Evolutionary conservation across 257 asterid species (phyloP).

Genomic region (Scutellaria minor): DNA sequence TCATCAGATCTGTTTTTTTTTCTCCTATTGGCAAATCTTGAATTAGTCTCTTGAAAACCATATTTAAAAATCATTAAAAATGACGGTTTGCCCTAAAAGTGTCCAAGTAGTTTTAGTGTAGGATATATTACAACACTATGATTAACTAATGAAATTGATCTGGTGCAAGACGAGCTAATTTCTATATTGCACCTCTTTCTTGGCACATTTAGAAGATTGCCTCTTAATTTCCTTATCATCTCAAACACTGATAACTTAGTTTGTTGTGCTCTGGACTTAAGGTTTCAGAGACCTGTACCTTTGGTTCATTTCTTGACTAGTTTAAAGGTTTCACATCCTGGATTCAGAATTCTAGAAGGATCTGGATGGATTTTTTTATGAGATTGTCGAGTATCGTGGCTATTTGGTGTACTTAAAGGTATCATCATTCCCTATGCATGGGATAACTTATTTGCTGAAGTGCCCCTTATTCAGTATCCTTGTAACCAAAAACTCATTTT

Average conservation of each 20-base stretch:
- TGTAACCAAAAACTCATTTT: neutral
- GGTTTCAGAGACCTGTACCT: too few species aligned
- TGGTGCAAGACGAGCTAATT: neutral
- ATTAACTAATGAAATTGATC: neutral
- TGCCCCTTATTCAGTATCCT: conserved; percentile 6
- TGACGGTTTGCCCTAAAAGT: neutral
- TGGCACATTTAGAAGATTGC: neutral
- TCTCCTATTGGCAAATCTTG: conserved; percentile 4
- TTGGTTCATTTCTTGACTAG: conserved; percentile 15
- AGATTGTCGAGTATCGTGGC: neutral
- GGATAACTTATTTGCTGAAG: conserved; percentile 12
- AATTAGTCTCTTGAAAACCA: neutral
- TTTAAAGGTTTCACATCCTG: neutral
- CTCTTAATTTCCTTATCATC: neutral
- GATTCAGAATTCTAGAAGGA: conserved; percentile 20
- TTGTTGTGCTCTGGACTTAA: neutral
- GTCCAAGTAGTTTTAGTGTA: neutral
- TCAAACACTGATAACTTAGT: neutral
- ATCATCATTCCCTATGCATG: neutral
- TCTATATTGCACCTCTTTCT: neutral
- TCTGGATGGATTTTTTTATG: conserved; percentile 22
- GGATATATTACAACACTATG: neutral
- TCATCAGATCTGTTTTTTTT: neutral
- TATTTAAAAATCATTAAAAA: neutral
- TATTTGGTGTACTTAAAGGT: conserved; percentile 17